Evolutionary conservation across 257 asterid species (phyloP), one percentile per base, ranked within the genome.

Genomic region (Solanum tarijense): DNA sequence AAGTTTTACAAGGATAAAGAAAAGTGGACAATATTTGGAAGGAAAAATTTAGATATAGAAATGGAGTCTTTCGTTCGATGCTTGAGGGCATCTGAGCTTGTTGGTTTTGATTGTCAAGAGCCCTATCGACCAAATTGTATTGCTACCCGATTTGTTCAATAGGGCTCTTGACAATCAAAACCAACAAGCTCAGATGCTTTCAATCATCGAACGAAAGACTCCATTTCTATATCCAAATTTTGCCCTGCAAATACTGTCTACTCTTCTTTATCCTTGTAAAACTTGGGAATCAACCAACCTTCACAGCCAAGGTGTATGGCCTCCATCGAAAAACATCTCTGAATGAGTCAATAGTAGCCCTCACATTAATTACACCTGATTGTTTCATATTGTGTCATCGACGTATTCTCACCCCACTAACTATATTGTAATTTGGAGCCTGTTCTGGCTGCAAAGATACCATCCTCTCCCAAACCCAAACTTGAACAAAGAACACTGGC

Each of bases 401-500:
- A 27, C 89, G 76, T 43, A 62, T 78, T 65, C 93, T 87, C 11
- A 68, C 76, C 13, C 46, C 46, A 41, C 46, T 41, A 41, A 41
- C 46, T 41, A 41, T 41, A 39, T 39, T 39, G n/a, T 52, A 20
- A 27, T 90, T 92, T 4, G 89, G 88, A 34, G 69, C 12, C 62
- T n/a, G 12, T 36, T 39, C n/a, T 29, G 89, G 93, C 72, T 20
- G 86, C 41, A 91, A 66, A 20, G 83, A 29, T 6, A 75, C n/a
- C 18, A 90, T 48, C 86, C 93, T 90, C 73, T 93, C 92, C 94
- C 92, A 93, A 23, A 84, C 90, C 94, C 94, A 93, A 65, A 90
- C 87, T 87, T 92, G 92, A 78, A 93, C 86, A 3, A 91, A 43
- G 6, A 75, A 78, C 32, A 93, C 35, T 11, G 91, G 92, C 8